phyloP scores from a whole-genome alignment of 345 rosid species.

The Cardamine chenopodiifolia region DNA sequence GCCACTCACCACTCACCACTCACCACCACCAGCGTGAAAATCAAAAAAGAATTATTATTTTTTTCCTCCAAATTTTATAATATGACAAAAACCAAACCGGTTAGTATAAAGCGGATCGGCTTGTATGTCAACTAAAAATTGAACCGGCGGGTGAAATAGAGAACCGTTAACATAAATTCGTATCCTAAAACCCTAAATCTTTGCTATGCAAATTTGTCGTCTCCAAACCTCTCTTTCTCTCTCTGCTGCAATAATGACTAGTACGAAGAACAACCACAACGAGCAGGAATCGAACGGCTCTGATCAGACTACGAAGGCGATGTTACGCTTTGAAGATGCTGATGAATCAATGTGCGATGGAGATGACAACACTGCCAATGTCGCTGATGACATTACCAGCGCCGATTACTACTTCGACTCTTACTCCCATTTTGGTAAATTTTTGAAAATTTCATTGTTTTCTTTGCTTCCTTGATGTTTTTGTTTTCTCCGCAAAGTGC shows the following conservation, averaged over 20 bases:
- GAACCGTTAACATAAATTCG: slow-evolving; percentile 1
- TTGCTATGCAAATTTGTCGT: not conserved
- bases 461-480: not conserved
- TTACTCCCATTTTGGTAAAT: slow-evolving; percentile 86
- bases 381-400: slow-evolving; percentile 64
- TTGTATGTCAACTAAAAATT: not conserved
- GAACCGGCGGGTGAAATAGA: not conserved
- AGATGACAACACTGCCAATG: slow-evolving; percentile 47
- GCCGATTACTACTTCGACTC: slow-evolving; percentile 97
- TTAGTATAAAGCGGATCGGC: not conserved
- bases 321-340: slow-evolving; percentile 48
- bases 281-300: slow-evolving; percentile 25
- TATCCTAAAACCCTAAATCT: slow-evolving; percentile 38
- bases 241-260: slow-evolving; percentile 43
- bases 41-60: not conserved
- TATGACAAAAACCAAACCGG: slow-evolving; percentile 12
- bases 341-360: slow-evolving; percentile 60
- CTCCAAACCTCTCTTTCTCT: slow-evolving; percentile 23
- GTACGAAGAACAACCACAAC: slow-evolving; percentile 44
- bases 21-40: slow-evolving; percentile 1
- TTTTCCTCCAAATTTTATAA: not conserved
- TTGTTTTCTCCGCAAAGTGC: not conserved
- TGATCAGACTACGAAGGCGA: slow-evolving; percentile 37
- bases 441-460: not conserved
- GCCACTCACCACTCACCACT: slow-evolving; percentile 28